Evolutionary conservation across 108 stramenopile genomes (phyloP).

Genomic region (Nitzschia palea): DNA sequence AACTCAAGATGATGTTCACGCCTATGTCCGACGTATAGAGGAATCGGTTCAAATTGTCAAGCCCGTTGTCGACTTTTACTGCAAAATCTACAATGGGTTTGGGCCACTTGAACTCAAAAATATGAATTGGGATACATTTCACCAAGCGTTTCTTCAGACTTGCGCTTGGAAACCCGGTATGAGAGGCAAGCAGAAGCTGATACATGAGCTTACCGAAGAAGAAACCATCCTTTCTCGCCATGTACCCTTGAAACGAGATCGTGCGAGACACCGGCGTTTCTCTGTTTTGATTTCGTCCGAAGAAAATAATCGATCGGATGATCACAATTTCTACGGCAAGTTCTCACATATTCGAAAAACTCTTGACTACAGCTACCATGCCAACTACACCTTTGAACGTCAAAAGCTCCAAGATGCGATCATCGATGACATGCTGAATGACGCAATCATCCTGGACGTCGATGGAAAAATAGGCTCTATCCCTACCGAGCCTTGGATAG

Average conservation of each 20-base stretch:
- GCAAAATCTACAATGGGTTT: slow-evolving; percentile 42
- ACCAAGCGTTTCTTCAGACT: slow-evolving; percentile 57
- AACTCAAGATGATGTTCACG: slow-evolving; percentile 45
- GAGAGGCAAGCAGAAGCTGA: slow-evolving; percentile 29
- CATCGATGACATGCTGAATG: slow-evolving; percentile 53
- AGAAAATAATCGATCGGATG: slow-evolving; percentile 46
- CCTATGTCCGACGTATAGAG: slow-evolving; percentile 54
- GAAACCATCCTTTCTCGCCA: slow-evolving; percentile 7
- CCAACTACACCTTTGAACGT: slow-evolving; percentile 64
- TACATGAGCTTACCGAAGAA: slow-evolving; percentile 8
- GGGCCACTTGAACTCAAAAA: slow-evolving; percentile 40
- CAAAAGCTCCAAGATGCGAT: slow-evolving; percentile 74
- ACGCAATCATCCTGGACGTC: slow-evolving; percentile 56
- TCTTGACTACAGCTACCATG: slow-evolving; percentile 69
- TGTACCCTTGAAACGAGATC: slow-evolving; percentile 4
- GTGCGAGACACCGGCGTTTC: slow-evolving; percentile 19
- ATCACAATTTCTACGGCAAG: slow-evolving; percentile 53
- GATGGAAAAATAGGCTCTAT: slow-evolving; percentile 71
- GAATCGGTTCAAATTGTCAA: slow-evolving; percentile 45
- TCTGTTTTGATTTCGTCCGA: slow-evolving; percentile 44
- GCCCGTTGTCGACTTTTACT: slow-evolving; percentile 55
- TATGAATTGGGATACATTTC: slow-evolving; percentile 59
- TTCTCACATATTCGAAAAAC: slow-evolving; percentile 61
- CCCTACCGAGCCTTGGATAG: slow-evolving; percentile 86
- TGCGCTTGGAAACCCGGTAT: slow-evolving; percentile 49